Base-by-base conservation (phyloP, 2,329 filamentous ascomycete genomes). In the Aspergillus tanneri region DNA sequence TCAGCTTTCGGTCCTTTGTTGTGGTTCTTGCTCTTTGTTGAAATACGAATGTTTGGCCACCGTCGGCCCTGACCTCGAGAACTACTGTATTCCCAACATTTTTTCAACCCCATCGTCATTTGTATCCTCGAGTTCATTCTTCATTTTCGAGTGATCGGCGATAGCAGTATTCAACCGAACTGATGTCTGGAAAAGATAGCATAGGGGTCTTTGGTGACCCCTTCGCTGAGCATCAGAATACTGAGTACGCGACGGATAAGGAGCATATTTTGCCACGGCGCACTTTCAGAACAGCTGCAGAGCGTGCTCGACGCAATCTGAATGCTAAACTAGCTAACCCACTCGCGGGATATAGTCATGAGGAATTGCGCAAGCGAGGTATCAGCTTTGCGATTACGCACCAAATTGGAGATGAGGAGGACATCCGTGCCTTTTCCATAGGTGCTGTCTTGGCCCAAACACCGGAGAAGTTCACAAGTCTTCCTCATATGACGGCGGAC, bases 371-470 rank as follows among this genome's bases (percentile, higher is more conserved):
- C 38, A 71, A 69, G 25, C 78, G 79, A 66, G 84, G 82, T 11
- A 78, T 80, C 44, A 72, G 74, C 4, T 87, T 85, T 62, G 83
- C 80, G 19, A 66, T 73, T 21, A 68, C 76, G 41, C 73, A 85
- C 57, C 76, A 77, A 21, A 70, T 84, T 45, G 77, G 75, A 4
- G 74, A 75, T 14, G 75, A 79, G 16, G 76, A 79, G 11, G 80
- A 84, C 57, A 67, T 83, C 24, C 74, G 80, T 9, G 79, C 78
- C 4, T 85, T 85, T 58, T 75, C 76, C 14, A 70, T 83, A 18
- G 82, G 82, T 5, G 82, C 82, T 37, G 73, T 82, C 46, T 73
- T 84, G 47, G 80, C 82, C 0, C 80, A 77, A 49, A 71, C 77
- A 35, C 71, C 78, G 34, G 75, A 75, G 43, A 72, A 71, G 45